Evolutionary conservation across 352 stramenopile genomes (phyloP), one percentile per base, ranked within the genome.

Genomic region (Phytophthora sojae): DNA sequence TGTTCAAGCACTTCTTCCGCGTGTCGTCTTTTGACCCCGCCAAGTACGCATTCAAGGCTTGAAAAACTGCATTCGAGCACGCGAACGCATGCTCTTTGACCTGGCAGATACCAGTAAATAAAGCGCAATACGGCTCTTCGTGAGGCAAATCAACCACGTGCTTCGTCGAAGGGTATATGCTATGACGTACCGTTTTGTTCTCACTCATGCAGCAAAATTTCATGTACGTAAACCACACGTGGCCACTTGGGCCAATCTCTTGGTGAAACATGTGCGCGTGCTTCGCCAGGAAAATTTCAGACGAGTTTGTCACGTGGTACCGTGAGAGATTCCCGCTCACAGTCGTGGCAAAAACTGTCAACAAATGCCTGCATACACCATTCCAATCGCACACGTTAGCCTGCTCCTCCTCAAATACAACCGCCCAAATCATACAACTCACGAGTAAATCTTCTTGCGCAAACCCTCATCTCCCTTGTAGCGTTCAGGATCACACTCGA

Each of bases 381-480:
- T 29, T 5, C n/a, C 45, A 52, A 15, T 53, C 6, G 45, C 19
- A 50, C 30, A 71, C 26, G 37, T 52, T 32, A 64, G 55, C 12
- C 42, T 57, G 4, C n/a, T 53, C 37, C 15, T 56, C 30, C 32
- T 4, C 3, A 60, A 53, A 7, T 19, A 3, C n/a, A 44, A 26
- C 15, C 23, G 15, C 21, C 30, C 14, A 15, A 39, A 49, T 30
- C 25, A 4, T 32, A 37, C 6, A 71, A 62, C 76, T 59, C 79
- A 94, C 88, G 81, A 82, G 62, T 92, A 96, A 49, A 93, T 71
- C 56, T 90, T 82, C 54, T 86, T 81, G 25, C 81, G 75, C 60
- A 81, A 79, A 3, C 37, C 58, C 14, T 77, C 65, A 11, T 81
- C 57, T 12, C 63, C 67, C 12, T 66, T 66, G 65, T 92, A 92